phyloP scores from a whole-genome alignment of 2,329 filamentous ascomycete genomes.

The Fusarium temperatum region DNA sequence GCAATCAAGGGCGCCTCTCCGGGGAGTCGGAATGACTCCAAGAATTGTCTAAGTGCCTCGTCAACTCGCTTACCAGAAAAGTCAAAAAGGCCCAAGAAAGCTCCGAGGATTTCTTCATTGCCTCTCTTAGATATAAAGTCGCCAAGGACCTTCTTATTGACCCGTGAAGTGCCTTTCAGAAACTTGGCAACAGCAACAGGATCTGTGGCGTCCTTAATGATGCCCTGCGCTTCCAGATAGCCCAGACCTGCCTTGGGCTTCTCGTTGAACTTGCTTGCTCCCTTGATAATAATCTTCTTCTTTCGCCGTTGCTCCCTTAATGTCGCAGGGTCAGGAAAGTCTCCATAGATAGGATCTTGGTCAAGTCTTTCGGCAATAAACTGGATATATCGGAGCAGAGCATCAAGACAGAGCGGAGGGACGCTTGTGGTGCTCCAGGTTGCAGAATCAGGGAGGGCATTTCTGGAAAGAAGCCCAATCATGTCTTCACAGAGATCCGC shows the following conservation, averaged over 20 bases:
- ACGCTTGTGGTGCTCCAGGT: constrained; percentile 99
- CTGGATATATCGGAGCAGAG: constrained; percentile 88
- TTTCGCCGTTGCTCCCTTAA: constrained; percentile 78
- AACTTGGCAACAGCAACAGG: constrained; percentile 85
- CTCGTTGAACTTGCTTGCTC: constrained; percentile 93
- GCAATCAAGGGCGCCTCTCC: constrained; percentile 94
- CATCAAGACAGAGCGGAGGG: constrained; percentile 91
- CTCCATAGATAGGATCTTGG: constrained; percentile 69
- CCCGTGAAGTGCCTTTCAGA: constrained; percentile 83
- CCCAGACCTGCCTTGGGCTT: constrained; percentile 89
- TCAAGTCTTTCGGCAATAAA: constrained; percentile 89
- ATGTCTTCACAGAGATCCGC: constrained; percentile 95
- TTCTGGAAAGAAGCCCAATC: constrained; percentile 89
- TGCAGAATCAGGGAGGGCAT: constrained; percentile 94
- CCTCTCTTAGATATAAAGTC: constrained; percentile 93
- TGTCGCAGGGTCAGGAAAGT: constrained; percentile 70
- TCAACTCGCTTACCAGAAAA: constrained; percentile 88
- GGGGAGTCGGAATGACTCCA: constrained; percentile 91
- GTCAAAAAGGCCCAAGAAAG: constrained; percentile 88
- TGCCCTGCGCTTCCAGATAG: constrained; percentile 84
- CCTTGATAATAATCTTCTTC: constrained; percentile 90
- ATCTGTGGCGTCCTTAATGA: constrained; percentile 80
- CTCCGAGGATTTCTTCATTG: constrained; percentile 84
- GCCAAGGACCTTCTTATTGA: constrained; percentile 90
- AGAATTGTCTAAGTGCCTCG: constrained; percentile 85